Evolutionary conservation across 1,284 basidiomycete species (phyloP).

Genomic region (Takashimella koratensis): DNA sequence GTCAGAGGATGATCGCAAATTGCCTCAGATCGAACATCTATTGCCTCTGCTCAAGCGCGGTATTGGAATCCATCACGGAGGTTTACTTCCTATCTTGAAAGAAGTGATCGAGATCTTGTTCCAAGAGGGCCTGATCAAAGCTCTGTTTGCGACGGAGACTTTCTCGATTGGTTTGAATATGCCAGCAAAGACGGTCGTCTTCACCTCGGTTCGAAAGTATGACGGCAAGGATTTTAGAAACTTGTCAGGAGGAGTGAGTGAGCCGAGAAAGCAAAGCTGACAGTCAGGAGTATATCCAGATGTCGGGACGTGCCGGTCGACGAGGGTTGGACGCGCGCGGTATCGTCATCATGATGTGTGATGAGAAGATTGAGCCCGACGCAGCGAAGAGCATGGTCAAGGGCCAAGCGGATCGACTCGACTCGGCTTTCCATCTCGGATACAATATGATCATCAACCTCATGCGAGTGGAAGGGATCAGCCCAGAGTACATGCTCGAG

Average conservation of each 20-base stretch:
- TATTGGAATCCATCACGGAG: conserved; percentile 98
- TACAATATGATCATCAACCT: conserved; percentile 99
- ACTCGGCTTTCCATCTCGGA: conserved; percentile 97
- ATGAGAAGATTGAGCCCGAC: conserved; percentile 91
- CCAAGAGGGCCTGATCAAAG: conserved; percentile 99
- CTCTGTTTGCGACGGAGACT: conserved; percentile 97
- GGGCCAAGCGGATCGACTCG: conserved; percentile 92
- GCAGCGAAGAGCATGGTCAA: conserved; percentile 97
- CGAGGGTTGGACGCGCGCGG: conserved; percentile 97
- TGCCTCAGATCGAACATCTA: conserved; percentile 93
- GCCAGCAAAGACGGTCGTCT: conserved; percentile 99
- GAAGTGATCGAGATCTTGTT: conserved; percentile 99
- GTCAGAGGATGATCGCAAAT: conserved; percentile 76
- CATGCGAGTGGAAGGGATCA: conserved; percentile 98
- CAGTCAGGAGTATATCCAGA: conserved; percentile 93
- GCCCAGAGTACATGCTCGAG: conserved; percentile 97
- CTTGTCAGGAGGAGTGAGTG: conserved; percentile 56
- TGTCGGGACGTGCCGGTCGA: conserved; percentile 97
- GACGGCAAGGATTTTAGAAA: conserved; percentile 94
- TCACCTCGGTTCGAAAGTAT: conserved; percentile 87
- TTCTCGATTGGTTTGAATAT: conserved; percentile 99
- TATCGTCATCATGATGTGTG: conserved; percentile 99
- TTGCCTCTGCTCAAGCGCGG: conserved; percentile 91
- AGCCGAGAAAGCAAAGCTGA: neutral
- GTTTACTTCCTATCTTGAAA: conserved; percentile 93